These are phyloP conservation scores for Schoenoplectus tabernaemontani DNA, from an alignment of 202 grass and related monocot species.

Conservation along the genomic window DNA sequence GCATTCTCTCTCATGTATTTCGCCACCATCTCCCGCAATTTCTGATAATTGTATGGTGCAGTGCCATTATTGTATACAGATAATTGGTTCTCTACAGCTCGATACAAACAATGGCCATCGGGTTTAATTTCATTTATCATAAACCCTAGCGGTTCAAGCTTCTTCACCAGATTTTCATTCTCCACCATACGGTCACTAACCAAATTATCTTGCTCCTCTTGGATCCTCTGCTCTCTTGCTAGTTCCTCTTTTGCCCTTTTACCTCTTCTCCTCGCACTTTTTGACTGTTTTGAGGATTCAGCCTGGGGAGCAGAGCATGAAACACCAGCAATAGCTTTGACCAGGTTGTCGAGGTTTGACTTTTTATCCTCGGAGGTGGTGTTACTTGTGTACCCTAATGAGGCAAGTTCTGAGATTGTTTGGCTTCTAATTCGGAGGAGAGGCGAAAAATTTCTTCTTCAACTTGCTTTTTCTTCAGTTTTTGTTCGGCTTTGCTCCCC, in stretches of 20 bases:
- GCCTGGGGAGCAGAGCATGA: slow-evolving; percentile 30
- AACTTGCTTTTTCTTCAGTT: slow-evolving; percentile 90
- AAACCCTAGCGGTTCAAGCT: slow-evolving; percentile 63
- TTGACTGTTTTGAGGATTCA: slow-evolving; percentile 58
- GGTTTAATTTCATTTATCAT: slow-evolving; percentile 85
- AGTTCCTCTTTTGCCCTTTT: slow-evolving; percentile 87
- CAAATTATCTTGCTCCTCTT: slow-evolving; percentile 83
- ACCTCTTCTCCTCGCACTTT: slow-evolving; percentile 43
- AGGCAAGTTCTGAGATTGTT: slow-evolving; percentile 67
- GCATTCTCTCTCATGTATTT: slow-evolving; percentile 75
- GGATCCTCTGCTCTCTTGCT: slow-evolving; percentile 82
- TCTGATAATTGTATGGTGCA: slow-evolving; percentile 48
- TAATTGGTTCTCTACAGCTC: slow-evolving; percentile 83
- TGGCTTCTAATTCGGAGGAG: slow-evolving; percentile 58
- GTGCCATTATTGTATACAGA: slow-evolving; percentile 33
- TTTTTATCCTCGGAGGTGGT: slow-evolving; percentile 46
- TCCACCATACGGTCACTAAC: slow-evolving; percentile 70
- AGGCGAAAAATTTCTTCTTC: slow-evolving; percentile 68
- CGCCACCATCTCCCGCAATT: slow-evolving; percentile 64
- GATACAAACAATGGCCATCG: slow-evolving; percentile 86
- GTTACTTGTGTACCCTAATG: slow-evolving; percentile 53
- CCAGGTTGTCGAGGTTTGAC: slow-evolving; percentile 59
- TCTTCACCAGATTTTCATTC: slow-evolving; percentile 59
- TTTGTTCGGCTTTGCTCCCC: slow-evolving; percentile 97
- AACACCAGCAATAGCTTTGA: slow-evolving; percentile 85